Evolutionary conservation across 257 asterid species (phyloP), one percentile per base, ranked within the genome.

Genomic region (Pogostemon cablin): DNA sequence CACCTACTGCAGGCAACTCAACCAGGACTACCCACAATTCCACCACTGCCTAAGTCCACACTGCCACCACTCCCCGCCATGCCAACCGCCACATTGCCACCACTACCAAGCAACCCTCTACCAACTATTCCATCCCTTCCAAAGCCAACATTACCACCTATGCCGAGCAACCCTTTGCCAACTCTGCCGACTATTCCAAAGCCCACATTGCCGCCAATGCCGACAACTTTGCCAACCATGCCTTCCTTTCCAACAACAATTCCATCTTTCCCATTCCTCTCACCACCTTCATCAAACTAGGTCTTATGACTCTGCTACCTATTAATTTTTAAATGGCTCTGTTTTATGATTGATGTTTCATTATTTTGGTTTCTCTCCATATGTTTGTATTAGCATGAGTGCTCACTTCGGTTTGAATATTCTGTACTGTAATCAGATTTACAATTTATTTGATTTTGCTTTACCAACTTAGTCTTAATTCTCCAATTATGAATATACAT

Each of bases 261-360:
- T 38, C 81, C 82, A 4, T 72, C 79, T 67, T 54, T 81, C 37
- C 87, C 83, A 10, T 56, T 67, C 67, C 60, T 52, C 75, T 40
- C 88, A 6, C 75, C 84, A 3, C 84, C 82, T 12, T 77, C 83
- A 37, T 80, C 81, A 75, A 67, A 73, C 68, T 79, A 72, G 55
- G 47, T 3, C 2, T 48, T 46, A 7, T 60, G 39, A 76, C 1
- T 25, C 32, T 25, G 32, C 32, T 25, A 25, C 32, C 32, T 25
- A 25, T 25, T 25, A 25, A 25, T 25, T 25, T 25, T 25, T 25
- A 25, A 25, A 25, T 25, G 32, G 32, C 32, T 25, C 32, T 25
- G 32, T 25, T 25, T 25, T 25, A 25, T 25, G 32, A 25, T 25
- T 25, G 32, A 25, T 25, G 32, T 25, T 25, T 25, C 32, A 25